Percentiles rank a stretch among this genome's conserved stretches.
These are phyloP conservation scores for Chloromonas sp. DNA, from an alignment of 163 green algal species.

Conservation along the genomic window DNA sequence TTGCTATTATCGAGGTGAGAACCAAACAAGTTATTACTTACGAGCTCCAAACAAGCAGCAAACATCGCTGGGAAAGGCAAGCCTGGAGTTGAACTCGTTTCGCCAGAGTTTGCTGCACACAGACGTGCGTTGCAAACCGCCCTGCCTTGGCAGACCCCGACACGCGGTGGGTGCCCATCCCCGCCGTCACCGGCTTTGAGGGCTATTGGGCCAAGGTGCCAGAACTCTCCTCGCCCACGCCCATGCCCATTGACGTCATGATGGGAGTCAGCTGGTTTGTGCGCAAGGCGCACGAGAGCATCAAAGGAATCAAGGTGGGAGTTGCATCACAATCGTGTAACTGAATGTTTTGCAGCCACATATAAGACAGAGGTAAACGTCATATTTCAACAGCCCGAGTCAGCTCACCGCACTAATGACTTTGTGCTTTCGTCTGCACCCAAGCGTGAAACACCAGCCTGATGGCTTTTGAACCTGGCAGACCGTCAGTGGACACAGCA, in stretches of 20 bases:
- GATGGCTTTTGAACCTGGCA: not conserved
- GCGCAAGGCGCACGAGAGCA: conserved; percentile 31
- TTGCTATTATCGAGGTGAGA: too few relatives aligned
- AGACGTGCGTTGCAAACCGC: not conserved
- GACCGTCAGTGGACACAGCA: not conserved
- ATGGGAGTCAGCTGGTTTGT: conserved; percentile 20
- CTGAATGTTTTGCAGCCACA: not conserved
- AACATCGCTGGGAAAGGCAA: too few relatives aligned
- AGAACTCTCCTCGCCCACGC: conserved; percentile 25
- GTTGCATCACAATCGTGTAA: not conserved
- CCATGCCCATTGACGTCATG: conserved; percentile 43
- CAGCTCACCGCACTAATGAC: not conserved
- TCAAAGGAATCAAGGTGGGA: conserved; percentile 33
- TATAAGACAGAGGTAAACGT: not conserved
- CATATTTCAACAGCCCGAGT: not conserved
- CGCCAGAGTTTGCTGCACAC: not conserved
- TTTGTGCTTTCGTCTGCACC: not conserved
- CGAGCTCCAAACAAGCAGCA: too few relatives aligned
- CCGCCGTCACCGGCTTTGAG: not conserved
- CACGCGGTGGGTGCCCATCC: not conserved
- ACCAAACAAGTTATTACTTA: too few relatives aligned
- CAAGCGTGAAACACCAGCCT: not conserved
- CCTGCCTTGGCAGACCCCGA: not conserved
- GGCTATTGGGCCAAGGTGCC: not conserved
- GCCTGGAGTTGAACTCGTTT: not conserved